Conservation (phyloP, 176 grass and related monocot species). For the Miscanthus lutarioriparius region DNA sequence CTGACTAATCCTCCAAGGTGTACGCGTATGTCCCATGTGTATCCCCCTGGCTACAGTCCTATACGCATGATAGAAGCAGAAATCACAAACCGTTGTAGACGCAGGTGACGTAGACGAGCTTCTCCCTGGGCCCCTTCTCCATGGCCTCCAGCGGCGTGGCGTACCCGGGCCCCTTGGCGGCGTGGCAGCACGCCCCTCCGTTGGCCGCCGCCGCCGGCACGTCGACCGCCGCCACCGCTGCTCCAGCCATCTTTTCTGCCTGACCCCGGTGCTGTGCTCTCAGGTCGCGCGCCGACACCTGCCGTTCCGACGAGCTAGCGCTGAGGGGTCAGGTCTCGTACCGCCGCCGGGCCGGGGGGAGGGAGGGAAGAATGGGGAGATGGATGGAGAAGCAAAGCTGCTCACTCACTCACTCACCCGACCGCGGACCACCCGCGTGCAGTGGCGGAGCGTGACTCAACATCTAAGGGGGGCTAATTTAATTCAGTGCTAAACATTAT, state of each 20-base stretch:
- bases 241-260: conserved; percentile 20
- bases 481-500: too few species aligned
- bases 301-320: neutral
- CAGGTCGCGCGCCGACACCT: conserved; percentile 27
- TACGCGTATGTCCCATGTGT: too few species aligned
- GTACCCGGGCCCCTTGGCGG: conserved; percentile 61
- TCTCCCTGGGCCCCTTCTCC: conserved; percentile 70
- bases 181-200: conserved; percentile 41
- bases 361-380: neutral
- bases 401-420: neutral
- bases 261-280: conserved; percentile 34
- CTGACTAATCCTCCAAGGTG: too few species aligned
- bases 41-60: conserved; percentile 38
- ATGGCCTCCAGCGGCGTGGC: conserved; percentile 88
- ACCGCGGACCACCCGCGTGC: neutral
- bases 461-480: too few species aligned
- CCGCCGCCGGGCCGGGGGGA: neutral
- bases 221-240: neutral
- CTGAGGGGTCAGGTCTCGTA: neutral
- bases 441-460: too few species aligned
- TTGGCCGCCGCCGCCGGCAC: neutral
- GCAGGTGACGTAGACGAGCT: conserved; percentile 93
- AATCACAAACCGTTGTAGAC: conserved; percentile 72
- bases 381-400: neutral
- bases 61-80: neutral